Base-by-base conservation (phyloP, 1,284 basidiomycete genomes). In the Kalmanozyma brasiliensis region DNA sequence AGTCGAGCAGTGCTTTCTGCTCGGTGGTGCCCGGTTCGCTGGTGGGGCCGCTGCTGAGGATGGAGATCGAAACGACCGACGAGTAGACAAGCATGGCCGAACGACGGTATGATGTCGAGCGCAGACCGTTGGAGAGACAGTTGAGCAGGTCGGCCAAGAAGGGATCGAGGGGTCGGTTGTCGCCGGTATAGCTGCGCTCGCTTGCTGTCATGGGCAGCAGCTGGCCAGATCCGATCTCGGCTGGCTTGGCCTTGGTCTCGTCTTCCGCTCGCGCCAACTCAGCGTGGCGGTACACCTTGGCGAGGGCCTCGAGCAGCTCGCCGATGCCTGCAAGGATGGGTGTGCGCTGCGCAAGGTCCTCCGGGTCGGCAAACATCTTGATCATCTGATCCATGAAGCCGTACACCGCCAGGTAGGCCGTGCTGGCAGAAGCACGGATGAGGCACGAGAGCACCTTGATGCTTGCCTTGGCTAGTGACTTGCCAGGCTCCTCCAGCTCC, bases 361-460 rank as follows among this genome's bases (percentile, higher is more conserved):
- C 88, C 0, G 92, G 90, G 69, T 89, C 86, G 59, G 88, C 86
- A 84, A 91, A 96, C 42, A 92, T 85, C 43, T 85, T 86, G 19
- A 69, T 70, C 52, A 73, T 57, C 52, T 64, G 65, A 32, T 79
- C 74, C 62, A 79, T 65, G 22, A 62, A 56, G 11, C 52, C 59
- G 57, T 62, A 66, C 14, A 73, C 61, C 9, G 75, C 68, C 16
- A 66, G 38, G 17, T 64, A 46, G 5, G 61, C 49, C 4, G 80
- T 81, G 26, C 55, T 44, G 4, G 68, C 38, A 20, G 59, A 51
- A 0, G 80, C 80, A 1, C 62, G 53, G 10, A 79, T 55, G 5
- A 78, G 38, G 42, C 69, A 61, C 6, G 58, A 56, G 14, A 79
- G 58, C 10, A 73, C 56, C 44, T 63, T 64, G 58, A 74, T 53